Evolutionary conservation across 192 early-diverging fungal genomes (phyloP), one percentile per base, ranked within the genome.

Genomic region (Thoreauomyces humboldtii): DNA sequence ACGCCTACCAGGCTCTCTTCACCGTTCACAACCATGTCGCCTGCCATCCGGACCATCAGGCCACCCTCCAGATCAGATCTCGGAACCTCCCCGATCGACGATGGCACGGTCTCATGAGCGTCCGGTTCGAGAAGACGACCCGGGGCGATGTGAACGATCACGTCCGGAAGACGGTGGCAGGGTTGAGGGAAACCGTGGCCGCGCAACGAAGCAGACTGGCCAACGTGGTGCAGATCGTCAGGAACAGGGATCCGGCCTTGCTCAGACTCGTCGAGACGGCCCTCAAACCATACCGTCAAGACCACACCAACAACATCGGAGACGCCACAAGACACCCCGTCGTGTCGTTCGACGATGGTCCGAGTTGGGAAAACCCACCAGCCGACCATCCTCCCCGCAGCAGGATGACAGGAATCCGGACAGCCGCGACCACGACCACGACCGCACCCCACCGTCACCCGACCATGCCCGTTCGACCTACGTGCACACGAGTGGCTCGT

Each of bases 1-100:
- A 48, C 9, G 35, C 67, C 11, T 75, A 75, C 45, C 25, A 38
- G 9, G 69, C 67, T 17, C 21, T 60, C 42, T 46, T 75, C 22
- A 62, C 41, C 17, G 29, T 75, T 7, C 31, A 34, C 29, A 52
- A 22, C 17, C 50, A 52, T 27, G 5, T 29, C 6, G 27, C 4
- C 17, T 52, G 50, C 50, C 50, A 52, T 29, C 50, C 50, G 32
- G 19, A 22, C 0, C 25, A 64, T 27, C 60, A 48, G 4, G 69
- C 24, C 21, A 15, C 11, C 7, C 32, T 55, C 17, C 17, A 28
- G 52, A 25, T 58, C 14, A 24, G 12, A 4, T 43, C 54, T 29
- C 37, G 42, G 31, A 59, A 32, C 19, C 55, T 42, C 9, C 35
- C 44, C 14, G 61, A 27, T 47, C 4, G 21, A 33, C 14, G 55